Conservation (phyloP, 352 stramenopile genomes). For the Phytophthora crassamura region DNA sequence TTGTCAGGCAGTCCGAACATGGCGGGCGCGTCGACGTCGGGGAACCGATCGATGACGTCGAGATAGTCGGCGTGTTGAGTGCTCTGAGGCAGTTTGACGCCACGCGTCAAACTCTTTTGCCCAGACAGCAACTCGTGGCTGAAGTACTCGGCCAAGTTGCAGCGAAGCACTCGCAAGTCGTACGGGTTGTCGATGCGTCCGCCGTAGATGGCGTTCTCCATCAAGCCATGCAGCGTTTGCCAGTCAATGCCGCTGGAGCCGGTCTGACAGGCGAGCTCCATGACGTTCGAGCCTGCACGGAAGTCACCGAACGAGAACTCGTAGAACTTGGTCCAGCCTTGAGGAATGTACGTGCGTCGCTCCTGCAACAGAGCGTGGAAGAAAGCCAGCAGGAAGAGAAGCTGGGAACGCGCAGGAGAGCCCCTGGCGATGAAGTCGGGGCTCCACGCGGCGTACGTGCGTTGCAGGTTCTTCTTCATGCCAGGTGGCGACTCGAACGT, state of each 20-base stretch:
- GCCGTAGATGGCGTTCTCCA: slow-evolving; percentile 97
- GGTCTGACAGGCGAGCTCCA: slow-evolving; percentile 77
- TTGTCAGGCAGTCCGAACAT: slow-evolving; percentile 95
- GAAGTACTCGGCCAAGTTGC: slow-evolving; percentile 91
- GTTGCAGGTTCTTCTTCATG: slow-evolving; percentile 96
- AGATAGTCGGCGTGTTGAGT: slow-evolving; percentile 72
- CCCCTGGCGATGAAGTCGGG: slow-evolving; percentile 73
- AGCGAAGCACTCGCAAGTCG: slow-evolving; percentile 91
- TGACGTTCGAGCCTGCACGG: slow-evolving; percentile 91
- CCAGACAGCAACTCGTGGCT: slow-evolving; percentile 75
- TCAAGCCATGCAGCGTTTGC: slow-evolving; percentile 92
- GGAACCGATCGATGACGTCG: slow-evolving; percentile 75
- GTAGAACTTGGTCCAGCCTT: slow-evolving; percentile 97
- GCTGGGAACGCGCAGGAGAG: slow-evolving; percentile 52
- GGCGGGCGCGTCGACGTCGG: slow-evolving; percentile 73
- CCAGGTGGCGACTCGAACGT: slow-evolving; percentile 95
- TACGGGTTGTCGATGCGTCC: slow-evolving; percentile 94
- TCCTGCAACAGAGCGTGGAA: slow-evolving; percentile 91
- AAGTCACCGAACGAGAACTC: slow-evolving; percentile 96
- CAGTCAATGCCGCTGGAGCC: slow-evolving; percentile 77
- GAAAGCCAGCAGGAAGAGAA: slow-evolving; percentile 91
- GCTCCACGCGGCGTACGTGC: slow-evolving; percentile 91
- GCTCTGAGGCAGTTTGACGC: slow-evolving; percentile 77
- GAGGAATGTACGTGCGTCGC: slow-evolving; percentile 93
- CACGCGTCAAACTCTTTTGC: slow-evolving; percentile 62